These are phyloP conservation scores for Daldinia decipiens DNA, from an alignment of 495 filamentous ascomycete species.

Conservation along the genomic window DNA sequence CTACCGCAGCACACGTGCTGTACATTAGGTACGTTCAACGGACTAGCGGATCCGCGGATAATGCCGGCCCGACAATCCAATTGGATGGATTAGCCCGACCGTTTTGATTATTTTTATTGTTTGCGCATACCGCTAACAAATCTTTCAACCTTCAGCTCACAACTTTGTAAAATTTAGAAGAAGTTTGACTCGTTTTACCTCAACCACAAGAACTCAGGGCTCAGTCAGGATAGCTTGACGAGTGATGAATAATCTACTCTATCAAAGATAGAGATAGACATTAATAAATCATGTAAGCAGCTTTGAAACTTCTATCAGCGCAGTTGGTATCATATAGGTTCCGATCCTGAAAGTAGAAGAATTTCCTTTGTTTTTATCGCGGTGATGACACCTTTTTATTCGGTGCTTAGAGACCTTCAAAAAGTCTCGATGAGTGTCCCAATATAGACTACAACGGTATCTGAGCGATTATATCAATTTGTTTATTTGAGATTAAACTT, in stretches of 20 bases:
- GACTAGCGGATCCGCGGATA: conserved; percentile 16
- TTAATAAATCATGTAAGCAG: conserved; percentile 23
- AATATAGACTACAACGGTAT: conserved; percentile 99
- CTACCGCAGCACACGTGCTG: background rate
- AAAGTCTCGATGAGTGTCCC: conserved; percentile 77
- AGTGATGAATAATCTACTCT: conserved; percentile 10
- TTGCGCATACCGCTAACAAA: conserved; percentile 20
- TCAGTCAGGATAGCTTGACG: conserved; percentile 3
- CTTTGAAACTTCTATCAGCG: background rate
- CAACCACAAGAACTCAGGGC: conserved; percentile 4
- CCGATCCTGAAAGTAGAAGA: background rate
- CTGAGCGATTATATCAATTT: conserved; percentile 69
- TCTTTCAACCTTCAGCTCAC: conserved; percentile 15
- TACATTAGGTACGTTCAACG: background rate
- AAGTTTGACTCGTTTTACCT: conserved; percentile 10
- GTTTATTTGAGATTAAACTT: background rate
- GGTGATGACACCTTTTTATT: conserved; percentile 68
- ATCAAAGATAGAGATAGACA: background rate
- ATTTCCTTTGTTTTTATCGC: conserved; percentile 46
- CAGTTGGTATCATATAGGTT: background rate
- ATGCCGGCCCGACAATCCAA: conserved; percentile 35
- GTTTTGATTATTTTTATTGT: conserved; percentile 15
- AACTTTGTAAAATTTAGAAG: background rate
- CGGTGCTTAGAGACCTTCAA: conserved; percentile 73
- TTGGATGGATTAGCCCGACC: conserved; percentile 14